phyloP scores from a whole-genome alignment of 306 rosid species.

The Fragaria ananassa region DNA sequence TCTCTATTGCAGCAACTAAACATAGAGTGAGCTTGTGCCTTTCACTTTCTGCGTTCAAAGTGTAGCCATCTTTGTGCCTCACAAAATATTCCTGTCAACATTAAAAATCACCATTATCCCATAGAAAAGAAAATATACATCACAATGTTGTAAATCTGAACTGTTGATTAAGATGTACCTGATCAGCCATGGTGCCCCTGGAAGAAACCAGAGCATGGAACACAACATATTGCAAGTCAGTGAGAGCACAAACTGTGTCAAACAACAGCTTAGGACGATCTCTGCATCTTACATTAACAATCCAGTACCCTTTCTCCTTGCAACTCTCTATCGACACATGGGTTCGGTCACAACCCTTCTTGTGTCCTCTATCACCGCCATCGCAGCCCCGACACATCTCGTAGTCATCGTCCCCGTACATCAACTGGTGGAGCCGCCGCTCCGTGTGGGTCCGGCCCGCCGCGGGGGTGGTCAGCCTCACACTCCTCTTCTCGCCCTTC shows the following conservation, averaged over 20 bases:
- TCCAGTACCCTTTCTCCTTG: constrained; percentile 66
- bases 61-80: constrained; percentile 45
- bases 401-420: constrained; percentile 64
- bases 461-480: constrained; percentile 41
- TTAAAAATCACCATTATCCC: background rate
- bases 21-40: constrained; percentile 51
- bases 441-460: constrained; percentile 59
- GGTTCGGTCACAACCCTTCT: constrained; percentile 63
- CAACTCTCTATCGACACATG: constrained; percentile 58
- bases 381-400: constrained; percentile 50
- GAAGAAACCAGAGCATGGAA: constrained; percentile 86
- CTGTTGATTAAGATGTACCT: constrained; percentile 34
- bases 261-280: constrained; percentile 80
- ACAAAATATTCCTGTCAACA: constrained; percentile 69
- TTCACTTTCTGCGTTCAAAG: constrained; percentile 43
- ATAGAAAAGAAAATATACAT: background rate
- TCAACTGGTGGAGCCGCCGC: constrained; percentile 81
- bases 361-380: constrained; percentile 38
- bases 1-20: constrained; percentile 74
- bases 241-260: constrained; percentile 76
- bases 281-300: constrained; percentile 55
- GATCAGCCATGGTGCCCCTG: constrained; percentile 58
- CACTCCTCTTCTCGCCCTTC: constrained; percentile 46
- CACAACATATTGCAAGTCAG: constrained; percentile 68
- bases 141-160: background rate